These are phyloP conservation scores for Plasmodium gonderi DNA, from an alignment of 169 alveolate species.

Conservation along the genomic window DNA sequence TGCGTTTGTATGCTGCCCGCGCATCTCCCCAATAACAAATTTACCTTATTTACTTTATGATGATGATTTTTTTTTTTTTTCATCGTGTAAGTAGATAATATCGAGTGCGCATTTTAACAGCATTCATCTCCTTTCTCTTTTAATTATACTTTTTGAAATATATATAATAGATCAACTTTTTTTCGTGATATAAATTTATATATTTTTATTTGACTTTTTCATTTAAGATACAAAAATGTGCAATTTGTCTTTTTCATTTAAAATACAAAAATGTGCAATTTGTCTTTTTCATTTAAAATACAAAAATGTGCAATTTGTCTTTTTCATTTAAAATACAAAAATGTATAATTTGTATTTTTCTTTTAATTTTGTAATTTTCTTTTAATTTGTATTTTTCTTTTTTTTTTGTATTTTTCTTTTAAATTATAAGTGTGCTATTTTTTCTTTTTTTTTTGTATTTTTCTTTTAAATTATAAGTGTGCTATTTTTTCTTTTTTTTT, in stretches of 20 bases:
- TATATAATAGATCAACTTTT: not conserved
- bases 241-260: not conserved
- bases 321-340: not conserved
- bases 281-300: not conserved
- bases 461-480: not conserved
- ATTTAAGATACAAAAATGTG: not conserved
- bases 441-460: not conserved
- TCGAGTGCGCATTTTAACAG: not conserved
- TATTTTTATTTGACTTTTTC: not conserved
- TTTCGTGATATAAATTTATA: not conserved
- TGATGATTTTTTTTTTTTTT: not conserved
- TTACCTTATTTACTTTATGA: not conserved
- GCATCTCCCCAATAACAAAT: not conserved
- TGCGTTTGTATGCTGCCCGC: not conserved
- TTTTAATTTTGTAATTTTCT: too few species aligned
- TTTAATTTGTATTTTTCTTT: not conserved
- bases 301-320: not conserved
- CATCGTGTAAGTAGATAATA: not conserved
- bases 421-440: not conserved
- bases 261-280: not conserved
- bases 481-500: not conserved
- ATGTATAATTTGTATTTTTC: not conserved
- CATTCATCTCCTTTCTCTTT: not conserved
- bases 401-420: not conserved
- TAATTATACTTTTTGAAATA: not conserved